Conservation (phyloP, 2,329 filamentous ascomycete genomes). For the Myriangium duriaei region DNA sequence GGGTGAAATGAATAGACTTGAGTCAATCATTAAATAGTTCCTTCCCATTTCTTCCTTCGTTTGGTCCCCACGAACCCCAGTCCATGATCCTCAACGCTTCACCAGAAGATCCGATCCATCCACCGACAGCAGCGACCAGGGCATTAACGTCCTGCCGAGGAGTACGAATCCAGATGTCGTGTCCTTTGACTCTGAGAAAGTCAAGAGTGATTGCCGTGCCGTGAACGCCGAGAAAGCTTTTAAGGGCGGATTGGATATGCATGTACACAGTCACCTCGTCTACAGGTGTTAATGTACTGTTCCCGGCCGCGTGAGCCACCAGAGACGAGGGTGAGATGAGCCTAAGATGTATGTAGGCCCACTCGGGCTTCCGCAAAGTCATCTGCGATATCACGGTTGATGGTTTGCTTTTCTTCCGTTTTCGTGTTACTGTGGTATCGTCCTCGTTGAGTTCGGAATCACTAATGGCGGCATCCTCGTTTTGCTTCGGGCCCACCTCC, state of each 20-base stretch:
- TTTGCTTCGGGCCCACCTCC: not conserved
- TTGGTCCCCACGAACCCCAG: constrained; percentile 53
- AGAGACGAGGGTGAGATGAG: constrained; percentile 17
- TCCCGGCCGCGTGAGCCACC: constrained; percentile 1
- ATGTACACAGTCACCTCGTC: constrained; percentile 52
- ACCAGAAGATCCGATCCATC: constrained; percentile 43
- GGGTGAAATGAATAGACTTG: not conserved
- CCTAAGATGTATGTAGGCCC: constrained; percentile 31
- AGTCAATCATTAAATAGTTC: constrained; percentile 38
- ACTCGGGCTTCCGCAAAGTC: constrained; percentile 27
- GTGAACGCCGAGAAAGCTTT: constrained; percentile 56
- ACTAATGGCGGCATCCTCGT: not conserved
- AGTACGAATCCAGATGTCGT: constrained; percentile 52
- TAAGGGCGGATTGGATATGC: constrained; percentile 51
- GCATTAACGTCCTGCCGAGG: constrained; percentile 47
- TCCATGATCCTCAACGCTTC: constrained; percentile 40
- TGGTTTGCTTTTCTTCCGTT: not conserved
- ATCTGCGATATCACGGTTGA: constrained; percentile 16
- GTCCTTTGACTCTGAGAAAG: constrained; percentile 48
- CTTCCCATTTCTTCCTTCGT: constrained; percentile 38
- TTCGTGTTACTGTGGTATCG: not conserved
- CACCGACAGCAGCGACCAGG: constrained; percentile 53
- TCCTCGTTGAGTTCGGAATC: no score
- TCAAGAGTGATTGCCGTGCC: constrained; percentile 58
- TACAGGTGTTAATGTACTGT: constrained; percentile 21